Evolutionary conservation across 768 basidiomycete species (phyloP).

Genomic region (Boletellus emodensis): DNA sequence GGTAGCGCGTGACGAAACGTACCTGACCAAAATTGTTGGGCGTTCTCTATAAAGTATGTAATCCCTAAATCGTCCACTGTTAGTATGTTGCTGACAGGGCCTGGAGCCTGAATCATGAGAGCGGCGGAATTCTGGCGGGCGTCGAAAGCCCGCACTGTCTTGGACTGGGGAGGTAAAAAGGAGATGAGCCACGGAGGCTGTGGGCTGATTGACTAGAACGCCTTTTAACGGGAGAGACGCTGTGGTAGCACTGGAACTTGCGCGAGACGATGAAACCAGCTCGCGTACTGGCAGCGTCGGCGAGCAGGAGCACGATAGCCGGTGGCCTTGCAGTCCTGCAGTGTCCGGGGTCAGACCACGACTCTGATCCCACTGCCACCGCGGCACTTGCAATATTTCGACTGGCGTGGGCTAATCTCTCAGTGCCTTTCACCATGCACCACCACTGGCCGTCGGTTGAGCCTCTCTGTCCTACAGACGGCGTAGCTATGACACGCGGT

Average conservation of each 20-base stretch:
- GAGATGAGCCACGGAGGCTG: neutral
- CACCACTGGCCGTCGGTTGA: too few relatives aligned
- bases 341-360: constrained; percentile 22
- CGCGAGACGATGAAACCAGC: neutral
- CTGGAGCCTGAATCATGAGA: constrained; percentile 16
- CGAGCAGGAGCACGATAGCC: constrained; percentile 1
- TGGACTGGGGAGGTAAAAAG: constrained; percentile 8
- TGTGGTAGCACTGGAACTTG: neutral
- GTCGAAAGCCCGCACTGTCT: constrained; percentile 1
- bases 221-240: neutral
- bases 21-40: constrained; percentile 93
- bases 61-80: constrained; percentile 70
- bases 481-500: too few relatives aligned
- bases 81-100: constrained; percentile 16
- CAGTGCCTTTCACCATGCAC: too few relatives aligned
- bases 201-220: neutral
- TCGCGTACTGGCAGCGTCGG: constrained; percentile 5
- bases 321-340: neutral
- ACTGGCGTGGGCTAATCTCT: too few relatives aligned
- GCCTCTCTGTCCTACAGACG: too few relatives aligned
- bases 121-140: neutral
- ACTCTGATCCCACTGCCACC: neutral
- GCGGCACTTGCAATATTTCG: neutral
- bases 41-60: constrained; percentile 75
- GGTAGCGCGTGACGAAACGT: constrained; percentile 26